Base-by-base conservation (phyloP, 2,329 filamentous ascomycete genomes). In the Xylariaceae sp. region DNA sequence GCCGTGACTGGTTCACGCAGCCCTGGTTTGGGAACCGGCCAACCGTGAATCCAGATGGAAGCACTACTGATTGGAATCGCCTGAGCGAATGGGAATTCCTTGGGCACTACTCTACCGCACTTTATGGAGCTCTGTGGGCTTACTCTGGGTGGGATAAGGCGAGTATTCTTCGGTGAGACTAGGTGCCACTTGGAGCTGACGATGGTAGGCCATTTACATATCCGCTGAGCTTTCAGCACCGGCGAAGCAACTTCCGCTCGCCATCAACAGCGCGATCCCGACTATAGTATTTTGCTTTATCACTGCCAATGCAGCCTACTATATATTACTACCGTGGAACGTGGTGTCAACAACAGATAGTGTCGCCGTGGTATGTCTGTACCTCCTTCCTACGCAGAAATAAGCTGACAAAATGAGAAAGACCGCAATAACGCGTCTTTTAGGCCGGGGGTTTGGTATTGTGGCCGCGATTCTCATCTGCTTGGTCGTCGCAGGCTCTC, bases 91-190 rank as follows among this genome's bases (percentile, higher is more conserved):
- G 85, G 86, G 82, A 85, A 53, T 75, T 82, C 9, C 78, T 87
- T 23, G 85, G 85, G 0, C 82, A 87, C 62, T 82, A 82, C 53
- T 84, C 83, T 3, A 79, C 84, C 1, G 86, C 85, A 0, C 74
- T 87, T 1, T 87, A 87, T 62, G 85, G 81, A 0, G 84, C 83
- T 0, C 67, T 88, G 0, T 88, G 85, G 85, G 85, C 83, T 0
- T 88, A 87, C 57, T 85, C 82, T 0, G 86, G 86, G 0, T 88
- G 86, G 86, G 86, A 88, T 53, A 87, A 87, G 73, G 83, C 83
- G 34, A 73, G 77, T 17, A 2, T 9, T 14, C 16, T 2, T 19
- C 17, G 34, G 2, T n/a, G 21, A 24, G 7, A 26, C 6, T 29
- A 11, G 1, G n/a, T 23, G 7, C 28, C 19, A 19, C 11, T 8